Evolutionary conservation across 1,139 yeast species (phyloP).

Genomic region (Scheffersomyces illinoinensis): DNA sequence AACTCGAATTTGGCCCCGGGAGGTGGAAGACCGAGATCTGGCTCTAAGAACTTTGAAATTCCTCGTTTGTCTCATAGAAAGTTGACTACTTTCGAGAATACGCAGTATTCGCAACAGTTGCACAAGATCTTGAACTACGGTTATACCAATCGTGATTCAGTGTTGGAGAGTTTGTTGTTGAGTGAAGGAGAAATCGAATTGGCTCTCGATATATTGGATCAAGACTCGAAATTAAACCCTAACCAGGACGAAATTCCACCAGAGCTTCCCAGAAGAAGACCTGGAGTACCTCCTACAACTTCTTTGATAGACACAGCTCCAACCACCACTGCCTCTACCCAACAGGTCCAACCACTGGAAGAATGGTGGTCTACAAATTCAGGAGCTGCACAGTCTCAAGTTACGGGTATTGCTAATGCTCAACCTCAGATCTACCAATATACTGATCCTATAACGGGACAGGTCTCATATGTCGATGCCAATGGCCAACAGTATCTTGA

Average conservation of each 20-base stretch:
- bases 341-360: slow-evolving; percentile 8
- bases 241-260: slow-evolving; percentile 29
- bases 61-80: slow-evolving; percentile 45
- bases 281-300: slow-evolving; percentile 4
- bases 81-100: slow-evolving; percentile 43
- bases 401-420: slow-evolving; percentile 1
- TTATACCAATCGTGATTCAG: slow-evolving; percentile 45
- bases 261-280: slow-evolving; percentile 49
- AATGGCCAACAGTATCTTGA: slow-evolving; percentile 62
- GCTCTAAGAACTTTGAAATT: slow-evolving; percentile 14
- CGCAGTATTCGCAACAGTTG: slow-evolving; percentile 40
- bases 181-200: slow-evolving; percentile 48
- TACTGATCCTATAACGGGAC: slow-evolving; percentile 63
- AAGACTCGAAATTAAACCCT: slow-evolving; percentile 40
- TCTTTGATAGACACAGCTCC: slow-evolving; percentile 2
- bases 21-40: slow-evolving; percentile 16
- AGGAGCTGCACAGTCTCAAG: slow-evolving; percentile 5
- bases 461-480: slow-evolving; percentile 56
- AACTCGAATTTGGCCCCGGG: slow-evolving; percentile 6
- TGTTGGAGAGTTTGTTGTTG: slow-evolving; percentile 50
- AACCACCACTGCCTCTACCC: slow-evolving; percentile 18
- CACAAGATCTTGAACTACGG: slow-evolving; percentile 47
- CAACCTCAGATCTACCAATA: slow-evolving; percentile 56
- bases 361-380: slow-evolving; percentile 14
- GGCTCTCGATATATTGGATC: slow-evolving; percentile 50